Evolutionary conservation across 2,329 filamentous ascomycete species (phyloP).

Genomic region (Microcyclospora pomicola): DNA sequence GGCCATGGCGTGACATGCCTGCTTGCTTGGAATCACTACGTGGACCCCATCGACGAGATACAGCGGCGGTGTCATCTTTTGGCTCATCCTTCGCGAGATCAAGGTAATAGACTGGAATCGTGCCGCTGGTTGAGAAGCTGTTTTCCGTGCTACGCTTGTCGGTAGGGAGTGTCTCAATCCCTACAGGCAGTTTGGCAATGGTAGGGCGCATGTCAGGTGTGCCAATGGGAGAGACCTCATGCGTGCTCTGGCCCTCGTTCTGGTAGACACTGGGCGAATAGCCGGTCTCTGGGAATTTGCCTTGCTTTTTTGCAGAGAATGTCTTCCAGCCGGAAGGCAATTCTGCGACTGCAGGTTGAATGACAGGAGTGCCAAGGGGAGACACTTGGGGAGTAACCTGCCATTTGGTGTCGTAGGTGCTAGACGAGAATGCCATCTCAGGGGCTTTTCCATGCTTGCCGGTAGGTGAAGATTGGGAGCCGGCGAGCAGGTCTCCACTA

Average conservation of each 20-base stretch:
- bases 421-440: too few relatives aligned
- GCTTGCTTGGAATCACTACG: neutral
- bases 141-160: neutral
- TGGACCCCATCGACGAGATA: neutral
- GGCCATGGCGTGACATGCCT: slow-evolving; percentile 3
- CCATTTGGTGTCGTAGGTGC: neutral
- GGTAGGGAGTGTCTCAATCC: too few relatives aligned
- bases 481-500: too few relatives aligned
- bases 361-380: too few relatives aligned
- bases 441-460: too few relatives aligned
- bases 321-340: slow-evolving; percentile 12
- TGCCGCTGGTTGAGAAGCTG: slow-evolving; percentile 5
- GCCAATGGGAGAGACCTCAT: too few relatives aligned
- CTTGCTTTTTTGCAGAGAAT: slow-evolving; percentile 12
- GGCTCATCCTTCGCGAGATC: slow-evolving; percentile 7
- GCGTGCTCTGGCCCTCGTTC: neutral
- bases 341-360: too few relatives aligned
- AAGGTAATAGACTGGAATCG: slow-evolving; percentile 8
- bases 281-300: slow-evolving; percentile 2
- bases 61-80: slow-evolving; percentile 1
- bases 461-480: neutral
- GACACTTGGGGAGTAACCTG: slow-evolving; percentile 1
- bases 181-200: too few relatives aligned
- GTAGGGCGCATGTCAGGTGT: too few relatives aligned
- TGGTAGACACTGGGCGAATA: slow-evolving; percentile 21